phyloP scores from a whole-genome alignment of 495 filamentous ascomycete species.

The Hypoxylon trugodes region DNA sequence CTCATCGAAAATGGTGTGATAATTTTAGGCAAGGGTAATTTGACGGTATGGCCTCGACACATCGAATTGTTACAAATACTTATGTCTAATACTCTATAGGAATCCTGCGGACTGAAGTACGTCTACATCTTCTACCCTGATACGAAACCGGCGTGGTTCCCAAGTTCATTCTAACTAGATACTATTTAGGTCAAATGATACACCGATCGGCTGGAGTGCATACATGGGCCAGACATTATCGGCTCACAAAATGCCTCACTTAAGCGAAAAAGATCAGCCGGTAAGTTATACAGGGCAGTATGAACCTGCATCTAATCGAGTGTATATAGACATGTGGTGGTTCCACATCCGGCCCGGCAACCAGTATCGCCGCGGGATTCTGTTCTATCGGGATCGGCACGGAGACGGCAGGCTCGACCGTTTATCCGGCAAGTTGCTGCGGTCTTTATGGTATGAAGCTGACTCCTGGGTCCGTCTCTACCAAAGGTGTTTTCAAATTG shows the following conservation, averaged over 20 bases:
- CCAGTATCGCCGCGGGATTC: background rate
- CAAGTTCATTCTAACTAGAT: too few species aligned
- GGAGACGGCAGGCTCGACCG: background rate
- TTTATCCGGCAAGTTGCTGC: background rate
- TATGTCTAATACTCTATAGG: background rate
- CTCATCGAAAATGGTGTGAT: background rate
- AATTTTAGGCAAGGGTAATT: background rate
- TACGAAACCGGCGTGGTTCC: too few species aligned
- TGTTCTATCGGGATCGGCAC: background rate
- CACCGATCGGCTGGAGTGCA: slow-evolving; percentile 1
- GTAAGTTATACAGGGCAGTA: background rate
- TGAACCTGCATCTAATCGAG: background rate
- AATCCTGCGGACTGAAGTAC: background rate
- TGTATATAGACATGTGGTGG: background rate
- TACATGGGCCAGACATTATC: slow-evolving; percentile 5
- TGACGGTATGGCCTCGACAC: background rate
- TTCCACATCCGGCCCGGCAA: background rate
- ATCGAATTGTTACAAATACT: background rate
- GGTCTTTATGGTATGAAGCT: background rate
- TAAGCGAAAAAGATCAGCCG: background rate
- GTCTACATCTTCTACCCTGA: background rate
- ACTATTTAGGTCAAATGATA: background rate
- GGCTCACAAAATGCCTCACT: background rate
- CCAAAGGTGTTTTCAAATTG: background rate
- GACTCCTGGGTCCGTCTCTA: background rate